Conservation (phyloP, 163 green algal genomes). For the Chloroidium sp. region DNA sequence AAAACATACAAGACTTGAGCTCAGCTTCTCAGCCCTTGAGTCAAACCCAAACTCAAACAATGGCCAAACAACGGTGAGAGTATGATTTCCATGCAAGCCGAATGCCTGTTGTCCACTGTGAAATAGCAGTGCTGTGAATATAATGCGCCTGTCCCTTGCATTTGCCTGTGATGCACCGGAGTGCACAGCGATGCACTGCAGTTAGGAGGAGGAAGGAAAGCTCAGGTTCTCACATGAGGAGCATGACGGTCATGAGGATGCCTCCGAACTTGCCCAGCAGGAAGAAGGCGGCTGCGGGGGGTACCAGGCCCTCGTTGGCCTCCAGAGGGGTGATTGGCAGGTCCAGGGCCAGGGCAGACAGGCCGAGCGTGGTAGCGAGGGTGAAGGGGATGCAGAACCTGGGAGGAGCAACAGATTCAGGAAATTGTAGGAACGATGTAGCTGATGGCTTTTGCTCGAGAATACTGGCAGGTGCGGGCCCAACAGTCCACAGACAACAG, state of each 20-base stretch:
- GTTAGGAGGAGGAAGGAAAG: too few relatives aligned
- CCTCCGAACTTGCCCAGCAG: conserved; percentile 76
- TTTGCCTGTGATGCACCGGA: not conserved
- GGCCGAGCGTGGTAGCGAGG: conserved; percentile 74
- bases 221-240: too few relatives aligned
- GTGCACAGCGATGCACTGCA: too few relatives aligned
- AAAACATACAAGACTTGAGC: conserved; percentile 21
- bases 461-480: too few relatives aligned
- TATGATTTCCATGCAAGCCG: not conserved
- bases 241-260: conserved; percentile 38
- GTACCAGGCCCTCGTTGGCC: conserved; percentile 70
- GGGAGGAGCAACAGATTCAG: not conserved
- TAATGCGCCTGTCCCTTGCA: not conserved
- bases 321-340: conserved; percentile 69
- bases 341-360: conserved; percentile 71
- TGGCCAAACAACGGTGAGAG: not conserved
- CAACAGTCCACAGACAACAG: too few relatives aligned
- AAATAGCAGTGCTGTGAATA: too few relatives aligned
- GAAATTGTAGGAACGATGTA: too few relatives aligned
- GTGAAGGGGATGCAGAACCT: conserved; percentile 88
- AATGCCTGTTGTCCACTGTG: too few relatives aligned
- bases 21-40: not conserved
- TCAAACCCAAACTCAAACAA: not conserved
- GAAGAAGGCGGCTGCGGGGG: conserved; percentile 62
- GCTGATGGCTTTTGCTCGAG: too few relatives aligned